A percentile compares a stretch with the other conserved stretches of the same genome.
Evolutionary conservation across 176 grass and related monocot species (phyloP).

Genomic region (Avena eriantha): DNA sequence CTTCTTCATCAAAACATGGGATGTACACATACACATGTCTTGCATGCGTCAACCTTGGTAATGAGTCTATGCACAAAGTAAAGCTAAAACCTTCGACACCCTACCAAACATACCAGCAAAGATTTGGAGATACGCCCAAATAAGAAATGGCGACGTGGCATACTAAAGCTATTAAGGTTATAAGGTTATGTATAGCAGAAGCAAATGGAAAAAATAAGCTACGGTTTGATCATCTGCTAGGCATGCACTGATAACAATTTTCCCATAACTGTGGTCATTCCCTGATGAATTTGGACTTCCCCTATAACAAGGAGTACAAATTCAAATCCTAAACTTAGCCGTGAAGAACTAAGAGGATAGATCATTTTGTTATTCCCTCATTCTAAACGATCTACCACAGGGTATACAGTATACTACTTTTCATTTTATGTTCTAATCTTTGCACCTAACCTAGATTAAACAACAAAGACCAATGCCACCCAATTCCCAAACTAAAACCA

Average conservation of each 20-base stretch:
- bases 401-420: neutral
- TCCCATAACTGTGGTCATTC: neutral
- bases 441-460: neutral
- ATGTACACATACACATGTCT: conserved; percentile 4
- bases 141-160: neutral
- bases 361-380: neutral
- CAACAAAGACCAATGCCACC: neutral
- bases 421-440: neutral
- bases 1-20: neutral
- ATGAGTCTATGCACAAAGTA: conserved; percentile 7
- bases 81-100: neutral
- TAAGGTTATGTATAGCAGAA: neutral
- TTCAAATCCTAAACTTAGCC: neutral
- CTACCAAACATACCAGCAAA: neutral
- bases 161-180: neutral
- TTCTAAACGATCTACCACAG: neutral
- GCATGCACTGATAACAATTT: neutral
- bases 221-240: neutral
- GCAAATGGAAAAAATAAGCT: neutral
- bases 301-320: neutral
- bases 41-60: neutral
- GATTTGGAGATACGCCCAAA: conserved; percentile 7
- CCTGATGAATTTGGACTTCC: neutral
- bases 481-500: neutral
- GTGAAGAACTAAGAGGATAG: neutral